phyloP scores from a whole-genome alignment of 163 green algal species.

The Scenedesmus sp. region DNA sequence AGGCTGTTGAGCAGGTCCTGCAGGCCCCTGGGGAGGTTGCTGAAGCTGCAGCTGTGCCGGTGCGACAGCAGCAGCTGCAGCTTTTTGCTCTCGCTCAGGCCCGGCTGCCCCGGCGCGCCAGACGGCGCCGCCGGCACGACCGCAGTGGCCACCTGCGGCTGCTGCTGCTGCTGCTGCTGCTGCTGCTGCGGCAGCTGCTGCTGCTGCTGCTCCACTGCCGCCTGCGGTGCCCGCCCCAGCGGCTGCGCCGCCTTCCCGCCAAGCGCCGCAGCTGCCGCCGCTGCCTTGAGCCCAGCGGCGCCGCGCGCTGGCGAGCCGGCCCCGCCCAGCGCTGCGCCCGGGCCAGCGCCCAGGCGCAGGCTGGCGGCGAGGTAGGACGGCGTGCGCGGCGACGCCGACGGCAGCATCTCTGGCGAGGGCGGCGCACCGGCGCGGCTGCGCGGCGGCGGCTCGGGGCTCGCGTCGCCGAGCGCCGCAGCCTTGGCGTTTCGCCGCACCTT shows the following conservation, averaged over 20 bases:
- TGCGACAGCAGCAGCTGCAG: too few relatives aligned
- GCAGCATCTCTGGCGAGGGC: not conserved
- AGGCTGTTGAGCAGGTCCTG: too few relatives aligned
- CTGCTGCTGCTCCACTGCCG: not conserved
- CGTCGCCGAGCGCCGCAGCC: constrained; percentile 14
- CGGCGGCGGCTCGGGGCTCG: constrained; percentile 19
- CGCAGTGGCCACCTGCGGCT: not conserved
- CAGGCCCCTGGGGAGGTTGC: too few relatives aligned
- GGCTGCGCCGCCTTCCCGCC: not conserved
- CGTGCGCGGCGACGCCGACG: constrained; percentile 4
- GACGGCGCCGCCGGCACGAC: too few relatives aligned
- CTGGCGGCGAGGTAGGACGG: constrained; percentile 8
- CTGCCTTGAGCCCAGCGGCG: not conserved
- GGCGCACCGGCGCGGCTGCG: not conserved
- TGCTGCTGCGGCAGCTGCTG: constrained; percentile 4
- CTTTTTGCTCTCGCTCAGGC: too few relatives aligned
- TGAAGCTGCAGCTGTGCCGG: too few relatives aligned
- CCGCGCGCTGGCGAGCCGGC: not conserved
- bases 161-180: constrained; percentile 10
- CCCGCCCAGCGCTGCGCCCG: not conserved
- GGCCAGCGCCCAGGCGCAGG: too few relatives aligned
- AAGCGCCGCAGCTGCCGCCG: constrained; percentile 22
- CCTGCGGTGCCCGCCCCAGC: not conserved
- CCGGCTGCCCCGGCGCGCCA: too few relatives aligned
- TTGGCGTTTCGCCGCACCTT: constrained; percentile 3